Percentiles rank a stretch among this genome's conserved stretches.
Conservation (phyloP, 768 basidiomycete genomes). For the Termitomyces sp. region DNA sequence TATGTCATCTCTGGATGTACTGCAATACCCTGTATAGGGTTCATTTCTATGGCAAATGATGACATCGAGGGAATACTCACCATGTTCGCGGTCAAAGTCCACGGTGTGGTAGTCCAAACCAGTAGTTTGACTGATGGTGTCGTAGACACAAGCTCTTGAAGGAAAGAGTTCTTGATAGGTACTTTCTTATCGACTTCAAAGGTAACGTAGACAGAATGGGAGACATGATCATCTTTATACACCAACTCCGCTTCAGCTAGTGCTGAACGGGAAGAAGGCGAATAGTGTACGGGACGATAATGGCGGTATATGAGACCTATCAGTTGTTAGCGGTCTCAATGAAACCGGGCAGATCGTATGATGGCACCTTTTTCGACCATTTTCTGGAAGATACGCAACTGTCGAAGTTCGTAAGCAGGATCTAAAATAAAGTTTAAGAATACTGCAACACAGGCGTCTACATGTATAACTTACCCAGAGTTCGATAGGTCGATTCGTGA, state of each 20-base stretch:
- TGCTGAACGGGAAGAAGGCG: conserved; percentile 91
- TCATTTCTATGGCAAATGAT: background rate
- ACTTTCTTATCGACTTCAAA: conserved; percentile 54
- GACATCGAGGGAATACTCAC: conserved; percentile 35
- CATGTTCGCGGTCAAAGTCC: conserved; percentile 96
- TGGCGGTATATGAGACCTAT: conserved; percentile 80
- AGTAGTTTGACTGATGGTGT: conserved; percentile 47
- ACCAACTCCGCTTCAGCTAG: conserved; percentile 92
- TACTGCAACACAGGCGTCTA: background rate
- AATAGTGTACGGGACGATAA: conserved; percentile 90
- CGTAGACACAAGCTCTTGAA: conserved; percentile 29
- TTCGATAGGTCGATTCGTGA: conserved; percentile 70
- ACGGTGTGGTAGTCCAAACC: conserved; percentile 98
- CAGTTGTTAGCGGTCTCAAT: background rate
- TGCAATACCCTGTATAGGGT: conserved; percentile 70
- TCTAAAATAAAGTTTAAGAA: conserved; percentile 41
- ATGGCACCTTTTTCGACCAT: conserved; percentile 80
- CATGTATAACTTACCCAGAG: conserved; percentile 56
- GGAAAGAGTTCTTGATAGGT: conserved; percentile 14
- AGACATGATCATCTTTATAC: conserved; percentile 86
- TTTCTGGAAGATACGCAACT: conserved; percentile 76
- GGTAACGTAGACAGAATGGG: conserved; percentile 82
- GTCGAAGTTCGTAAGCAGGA: conserved; percentile 82
- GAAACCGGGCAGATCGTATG: background rate
- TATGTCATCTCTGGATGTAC: conserved; percentile 76